A percentile compares a stretch with the other conserved stretches of the same genome.
Evolutionary conservation across 345 rosid genomes (phyloP).

Genomic region (Rhodamnia argentea): DNA sequence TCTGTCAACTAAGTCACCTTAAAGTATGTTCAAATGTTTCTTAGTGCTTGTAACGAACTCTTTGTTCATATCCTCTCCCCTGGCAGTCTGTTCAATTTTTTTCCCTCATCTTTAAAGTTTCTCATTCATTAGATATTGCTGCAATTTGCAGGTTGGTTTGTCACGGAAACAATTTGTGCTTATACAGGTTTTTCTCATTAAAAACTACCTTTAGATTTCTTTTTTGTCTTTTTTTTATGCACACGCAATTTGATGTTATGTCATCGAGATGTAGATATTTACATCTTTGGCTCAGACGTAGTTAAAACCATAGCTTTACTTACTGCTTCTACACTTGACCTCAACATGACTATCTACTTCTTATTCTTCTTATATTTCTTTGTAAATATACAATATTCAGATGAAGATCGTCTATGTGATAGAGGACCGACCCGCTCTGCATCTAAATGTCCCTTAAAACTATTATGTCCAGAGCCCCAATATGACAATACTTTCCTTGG

Average conservation of each 20-base stretch:
- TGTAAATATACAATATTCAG: neutral
- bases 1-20: neutral
- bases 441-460: neutral
- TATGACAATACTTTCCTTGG: neutral
- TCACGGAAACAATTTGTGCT: conserved; percentile 70
- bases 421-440: neutral
- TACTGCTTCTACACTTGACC: neutral
- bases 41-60: neutral
- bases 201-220: neutral
- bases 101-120: neutral
- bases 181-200: conserved; percentile 57
- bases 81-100: neutral
- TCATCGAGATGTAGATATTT: neutral
- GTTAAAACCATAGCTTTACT: neutral
- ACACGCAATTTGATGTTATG: neutral
- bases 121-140: neutral
- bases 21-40: neutral
- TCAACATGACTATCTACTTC: neutral
- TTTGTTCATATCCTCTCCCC: neutral
- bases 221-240: neutral
- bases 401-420: neutral
- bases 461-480: neutral
- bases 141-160: conserved; percentile 67
- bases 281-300: neutral
- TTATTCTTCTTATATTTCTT: neutral